A percentile compares a stretch with the other conserved stretches of the same genome.
Evolutionary conservation across 352 stramenopile species (phyloP).

Genomic region (Phytopythium kandeliae): DNA sequence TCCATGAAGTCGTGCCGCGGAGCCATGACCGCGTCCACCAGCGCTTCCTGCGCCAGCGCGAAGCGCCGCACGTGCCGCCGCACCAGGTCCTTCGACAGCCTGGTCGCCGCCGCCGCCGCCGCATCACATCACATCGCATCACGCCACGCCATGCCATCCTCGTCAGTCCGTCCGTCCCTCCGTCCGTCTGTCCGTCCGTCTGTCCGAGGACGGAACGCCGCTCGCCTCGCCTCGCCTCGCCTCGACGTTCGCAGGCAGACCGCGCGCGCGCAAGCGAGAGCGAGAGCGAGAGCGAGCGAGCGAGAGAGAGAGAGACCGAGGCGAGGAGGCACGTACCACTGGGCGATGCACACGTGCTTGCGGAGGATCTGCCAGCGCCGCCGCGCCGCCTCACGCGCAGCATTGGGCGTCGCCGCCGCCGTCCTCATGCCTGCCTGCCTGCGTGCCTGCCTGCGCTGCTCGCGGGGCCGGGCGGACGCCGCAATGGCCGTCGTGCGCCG

Average conservation of each 20-base stretch:
- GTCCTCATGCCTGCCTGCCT: not conserved
- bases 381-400: slow-evolving; percentile 25
- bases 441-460: slow-evolving; percentile 2
- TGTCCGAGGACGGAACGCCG: not conserved
- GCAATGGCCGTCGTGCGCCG: not conserved
- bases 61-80: slow-evolving; percentile 44
- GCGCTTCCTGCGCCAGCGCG: slow-evolving; percentile 36
- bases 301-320: not conserved
- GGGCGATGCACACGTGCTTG: slow-evolving; percentile 58
- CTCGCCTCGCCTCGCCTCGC: slow-evolving; percentile 1
- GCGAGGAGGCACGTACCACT: slow-evolving; percentile 50
- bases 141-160: too few relatives aligned
- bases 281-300: too few relatives aligned
- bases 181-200: not conserved
- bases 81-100: slow-evolving; percentile 43
- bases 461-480: not conserved
- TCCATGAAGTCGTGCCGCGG: slow-evolving; percentile 43
- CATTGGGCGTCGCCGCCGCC: not conserved
- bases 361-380: slow-evolving; percentile 51
- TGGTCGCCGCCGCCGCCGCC: too few relatives aligned
- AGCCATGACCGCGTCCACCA: slow-evolving; percentile 40
- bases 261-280: too few relatives aligned
- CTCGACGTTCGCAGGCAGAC: not conserved
- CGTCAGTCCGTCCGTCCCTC: too few relatives aligned
- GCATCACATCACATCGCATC: too few relatives aligned